A percentile compares a stretch with the other conserved stretches of the same genome.
Conservation (phyloP, 192 early-diverging fungal species). For the Coemansia umbellata region DNA sequence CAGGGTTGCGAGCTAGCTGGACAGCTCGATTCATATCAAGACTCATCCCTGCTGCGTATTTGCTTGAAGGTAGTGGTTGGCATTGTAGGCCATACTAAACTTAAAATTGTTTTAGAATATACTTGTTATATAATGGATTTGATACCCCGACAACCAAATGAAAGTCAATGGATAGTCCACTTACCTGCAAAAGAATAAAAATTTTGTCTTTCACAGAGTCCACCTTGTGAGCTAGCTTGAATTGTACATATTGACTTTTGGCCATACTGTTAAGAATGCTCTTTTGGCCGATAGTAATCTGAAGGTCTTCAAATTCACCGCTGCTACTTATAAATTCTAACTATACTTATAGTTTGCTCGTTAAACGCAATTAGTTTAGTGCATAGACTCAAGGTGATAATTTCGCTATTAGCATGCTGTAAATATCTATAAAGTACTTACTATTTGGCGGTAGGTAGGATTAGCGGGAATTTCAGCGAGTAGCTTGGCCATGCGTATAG, state of each 20-base stretch:
- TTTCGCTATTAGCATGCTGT: too few species aligned
- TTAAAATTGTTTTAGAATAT: not conserved
- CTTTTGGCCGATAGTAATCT: constrained; percentile 34
- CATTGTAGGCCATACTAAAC: constrained; percentile 29
- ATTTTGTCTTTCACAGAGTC: constrained; percentile 21
- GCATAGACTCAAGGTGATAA: too few species aligned
- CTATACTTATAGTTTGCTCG: too few species aligned
- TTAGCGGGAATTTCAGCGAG: constrained; percentile 4
- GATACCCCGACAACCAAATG: not conserved
- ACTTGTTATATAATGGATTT: not conserved
- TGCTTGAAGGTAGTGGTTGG: constrained; percentile 16
- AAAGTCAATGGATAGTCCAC: too few species aligned
- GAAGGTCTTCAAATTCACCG: constrained; percentile 20
- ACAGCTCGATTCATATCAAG: constrained; percentile 26
- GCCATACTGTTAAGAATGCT: constrained; percentile 36
- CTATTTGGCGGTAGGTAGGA: constrained; percentile 23
- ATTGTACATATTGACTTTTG: constrained; percentile 9
- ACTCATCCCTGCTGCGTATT: constrained; percentile 17
- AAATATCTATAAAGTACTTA: too few species aligned
- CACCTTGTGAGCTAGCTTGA: constrained; percentile 5
- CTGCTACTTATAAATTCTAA: constrained; percentile 13
- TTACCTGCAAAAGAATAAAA: constrained; percentile 35
- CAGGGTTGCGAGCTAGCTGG: constrained; percentile 11
- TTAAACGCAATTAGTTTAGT: too few species aligned
- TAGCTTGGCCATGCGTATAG: constrained; percentile 13